Base-by-base conservation (phyloP, 306 rosid genomes). In the Calophaca sinica region DNA sequence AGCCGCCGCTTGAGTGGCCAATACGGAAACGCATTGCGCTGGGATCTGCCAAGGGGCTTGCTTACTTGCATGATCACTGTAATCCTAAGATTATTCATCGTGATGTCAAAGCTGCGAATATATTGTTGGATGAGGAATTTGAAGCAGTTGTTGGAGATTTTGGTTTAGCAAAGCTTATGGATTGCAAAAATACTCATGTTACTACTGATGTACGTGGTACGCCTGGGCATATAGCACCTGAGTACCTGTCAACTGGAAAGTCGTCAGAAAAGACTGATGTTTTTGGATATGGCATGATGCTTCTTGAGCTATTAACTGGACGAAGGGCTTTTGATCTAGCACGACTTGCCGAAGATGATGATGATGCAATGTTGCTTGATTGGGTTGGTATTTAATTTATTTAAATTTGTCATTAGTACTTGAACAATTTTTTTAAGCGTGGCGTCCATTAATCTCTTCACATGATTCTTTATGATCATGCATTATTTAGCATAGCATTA, bases 281-380 rank as follows among this genome's bases (percentile, higher is more conserved):
- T 79, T 93, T 93, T 77, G 98, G 98, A 66, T 93, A 91, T 28
- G 98, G 98, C n/a, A 97, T 89, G 78, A 93, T 89, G 97, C 97
- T 93, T 85, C 97, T 93, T 67, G 98, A 93, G 77, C 89, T 93
- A 64, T 86, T 93, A 63, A 93, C 98, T 70, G 98, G 98, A 65
- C 97, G 88, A 73, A 89, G 90, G 78, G 98, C 98, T 62, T 93
- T 91, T 33, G 97, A 89, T 85, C 96, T 93, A 29, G 97, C 96
- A 42, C 90, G 93, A 73, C 98, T 91, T 79, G 98, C 97, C 57
- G 84, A 93, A 61, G 87, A 89, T 57, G 97, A 89, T 57, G 97
- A 89, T 12, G 91, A 92, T 73, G 92, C 88, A 74, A 86, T 89
- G 96, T 82, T 93, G 79, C 91, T 91, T 67, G 96, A 90, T 79